Conservation (phyloP, 2,329 filamentous ascomycete species). For the Cladophialophora psammophila region DNA sequence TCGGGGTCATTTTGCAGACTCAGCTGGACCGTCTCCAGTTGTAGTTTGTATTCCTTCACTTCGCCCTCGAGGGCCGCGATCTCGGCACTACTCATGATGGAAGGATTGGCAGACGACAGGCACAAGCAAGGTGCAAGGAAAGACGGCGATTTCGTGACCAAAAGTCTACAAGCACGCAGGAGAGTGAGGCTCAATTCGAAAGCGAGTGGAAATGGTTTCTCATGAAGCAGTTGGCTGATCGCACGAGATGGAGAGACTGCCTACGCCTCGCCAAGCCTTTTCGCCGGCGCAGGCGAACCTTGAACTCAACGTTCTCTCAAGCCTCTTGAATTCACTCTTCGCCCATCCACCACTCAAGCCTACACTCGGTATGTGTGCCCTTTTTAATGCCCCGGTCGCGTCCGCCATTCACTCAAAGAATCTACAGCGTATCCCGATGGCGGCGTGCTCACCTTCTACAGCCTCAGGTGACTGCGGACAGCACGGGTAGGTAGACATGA, state of each 20-base stretch:
- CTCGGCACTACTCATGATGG: constrained; percentile 41
- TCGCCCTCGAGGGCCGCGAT: constrained; percentile 56
- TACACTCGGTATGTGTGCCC: neutral
- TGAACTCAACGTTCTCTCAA: neutral
- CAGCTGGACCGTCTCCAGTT: constrained; percentile 79
- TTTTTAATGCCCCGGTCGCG: neutral
- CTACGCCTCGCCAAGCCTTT: neutral
- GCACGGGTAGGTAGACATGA: neutral
- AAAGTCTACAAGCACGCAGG: neutral
- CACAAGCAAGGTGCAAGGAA: neutral
- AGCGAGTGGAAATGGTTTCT: neutral
- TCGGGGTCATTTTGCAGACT: constrained; percentile 82
- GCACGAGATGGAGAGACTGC: neutral
- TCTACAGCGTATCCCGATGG: neutral
- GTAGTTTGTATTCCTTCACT: constrained; percentile 66
- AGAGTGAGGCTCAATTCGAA: neutral
- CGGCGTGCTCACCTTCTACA: neutral
- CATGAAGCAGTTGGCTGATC: neutral
- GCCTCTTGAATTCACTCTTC: neutral
- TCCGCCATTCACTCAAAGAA: neutral
- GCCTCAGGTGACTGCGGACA: neutral
- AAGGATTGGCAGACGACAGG: neutral
- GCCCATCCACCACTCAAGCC: neutral
- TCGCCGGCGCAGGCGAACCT: neutral
- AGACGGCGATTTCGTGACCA: neutral